Percentiles rank a stretch among this genome's conserved stretches.
These are phyloP conservation scores for Sechiopsis laciniata DNA, from an alignment of 306 rosid species.

Conservation along the genomic window DNA sequence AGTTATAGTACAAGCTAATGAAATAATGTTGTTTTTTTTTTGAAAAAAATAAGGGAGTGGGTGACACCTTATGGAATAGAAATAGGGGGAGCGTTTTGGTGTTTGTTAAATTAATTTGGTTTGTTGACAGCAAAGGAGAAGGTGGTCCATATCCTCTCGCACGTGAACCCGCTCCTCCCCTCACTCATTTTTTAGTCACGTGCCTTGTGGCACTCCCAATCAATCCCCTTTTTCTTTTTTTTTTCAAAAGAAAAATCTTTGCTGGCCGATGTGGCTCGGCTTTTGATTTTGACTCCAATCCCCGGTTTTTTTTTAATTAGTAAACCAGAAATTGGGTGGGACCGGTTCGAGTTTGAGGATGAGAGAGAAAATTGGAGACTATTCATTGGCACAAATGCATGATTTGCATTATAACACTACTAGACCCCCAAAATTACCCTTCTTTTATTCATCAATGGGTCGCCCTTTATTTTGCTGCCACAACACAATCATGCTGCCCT, in stretches of 20 bases:
- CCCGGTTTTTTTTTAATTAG: neutral
- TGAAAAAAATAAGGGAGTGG: neutral
- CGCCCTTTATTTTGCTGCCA: neutral
- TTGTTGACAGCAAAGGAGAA: slow-evolving; percentile 4
- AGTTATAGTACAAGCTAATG: neutral
- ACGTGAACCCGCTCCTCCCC: slow-evolving; percentile 19
- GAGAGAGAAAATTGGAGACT: neutral
- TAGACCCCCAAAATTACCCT: neutral
- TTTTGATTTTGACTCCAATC: neutral
- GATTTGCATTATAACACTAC: neutral
- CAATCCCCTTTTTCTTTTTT: neutral
- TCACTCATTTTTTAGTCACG: slow-evolving; percentile 5
- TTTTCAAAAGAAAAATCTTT: neutral
- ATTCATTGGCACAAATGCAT: neutral
- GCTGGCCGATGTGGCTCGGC: neutral
- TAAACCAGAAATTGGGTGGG: neutral
- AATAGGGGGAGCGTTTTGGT: slow-evolving; percentile 7
- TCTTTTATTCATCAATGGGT: neutral
- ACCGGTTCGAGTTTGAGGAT: neutral
- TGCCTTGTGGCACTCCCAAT: slow-evolving; percentile 3
- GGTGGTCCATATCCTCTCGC: slow-evolving; percentile 8
- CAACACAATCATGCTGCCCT: neutral
- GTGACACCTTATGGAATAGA: neutral
- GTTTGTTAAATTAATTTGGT: neutral
- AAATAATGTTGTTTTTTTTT: too few relatives aligned